Evolutionary conservation across 2,329 filamentous ascomycete genomes (phyloP), one percentile per base, ranked within the genome.

Genomic region (Coniochaeta sp.): DNA sequence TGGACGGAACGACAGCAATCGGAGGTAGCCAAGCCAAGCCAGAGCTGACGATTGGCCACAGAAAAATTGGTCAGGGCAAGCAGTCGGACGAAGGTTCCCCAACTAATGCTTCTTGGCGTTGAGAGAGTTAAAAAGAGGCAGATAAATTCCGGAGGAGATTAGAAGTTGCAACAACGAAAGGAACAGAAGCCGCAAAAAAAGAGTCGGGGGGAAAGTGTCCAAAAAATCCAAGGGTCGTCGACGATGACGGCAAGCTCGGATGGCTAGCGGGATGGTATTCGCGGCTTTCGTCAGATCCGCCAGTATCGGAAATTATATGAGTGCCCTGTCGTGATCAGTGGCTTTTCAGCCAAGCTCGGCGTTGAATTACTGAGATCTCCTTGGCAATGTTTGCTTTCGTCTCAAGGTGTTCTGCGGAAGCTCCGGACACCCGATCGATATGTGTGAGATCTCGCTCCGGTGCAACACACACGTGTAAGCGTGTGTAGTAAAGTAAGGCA

Each of bases 141-240:
- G 11, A 40, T n/a, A n/a, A n/a, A n/a, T n/a, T n/a, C n/a, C n/a
- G n/a, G 38, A 40, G 16, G 3, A 40, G 38, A 52, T 50, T 17
- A 52, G 22, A 31, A 22, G 22, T 28, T 52, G 47, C 24, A 52
- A n/a, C 24, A 52, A 14, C 47, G n/a, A 28, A 31, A 28, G 22
- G 12, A n/a, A 14, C 43, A 24, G 43, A 24, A 12, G 9, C 19
- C 14, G 19, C 43, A 47, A 47, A 14, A 44, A 50, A 47, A 26
- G 19, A 12, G 47, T 31, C 24, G 24, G 26, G 47, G 47, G n/a
- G n/a, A n/a, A 31, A 28, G 22, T 14, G 11, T 52, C 11, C 47
- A 52, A 31, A 52, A 52, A 52, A 47, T n/a, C n/a, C 22, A 52
- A 52, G 47, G 47, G 47, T 52, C 47, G 47, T 52, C 47, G 47